Evolutionary conservation across 108 stramenopile species (phyloP).

Genomic region (Mediolabrus comicus): DNA sequence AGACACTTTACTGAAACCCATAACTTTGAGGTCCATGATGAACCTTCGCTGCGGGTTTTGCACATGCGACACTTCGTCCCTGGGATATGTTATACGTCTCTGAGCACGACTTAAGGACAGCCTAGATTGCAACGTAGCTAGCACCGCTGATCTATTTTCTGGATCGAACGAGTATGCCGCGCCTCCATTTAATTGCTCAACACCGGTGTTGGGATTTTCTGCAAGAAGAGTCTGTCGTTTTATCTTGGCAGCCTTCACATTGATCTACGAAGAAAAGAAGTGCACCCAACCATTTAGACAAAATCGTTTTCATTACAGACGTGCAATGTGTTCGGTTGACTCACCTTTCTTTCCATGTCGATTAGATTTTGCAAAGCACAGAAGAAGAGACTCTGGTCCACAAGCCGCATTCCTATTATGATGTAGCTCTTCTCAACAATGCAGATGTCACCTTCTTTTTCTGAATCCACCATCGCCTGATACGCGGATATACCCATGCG

Average conservation of each 20-base stretch:
- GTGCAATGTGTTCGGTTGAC: background rate
- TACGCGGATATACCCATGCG: slow-evolving; percentile 33
- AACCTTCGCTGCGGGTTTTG: slow-evolving; percentile 25
- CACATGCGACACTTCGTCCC: slow-evolving; percentile 30
- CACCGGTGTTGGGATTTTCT: background rate
- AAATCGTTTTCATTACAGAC: background rate
- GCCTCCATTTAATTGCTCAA: background rate
- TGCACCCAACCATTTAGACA: background rate
- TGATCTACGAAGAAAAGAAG: slow-evolving; percentile 9
- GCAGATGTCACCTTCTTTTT: slow-evolving; percentile 41
- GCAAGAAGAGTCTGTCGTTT: slow-evolving; percentile 9
- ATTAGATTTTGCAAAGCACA: slow-evolving; percentile 52
- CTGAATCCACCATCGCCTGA: slow-evolving; percentile 41
- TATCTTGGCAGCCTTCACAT: slow-evolving; percentile 9
- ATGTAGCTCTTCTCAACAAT: slow-evolving; percentile 53
- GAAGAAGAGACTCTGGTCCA: slow-evolving; percentile 45
- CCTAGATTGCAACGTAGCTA: slow-evolving; percentile 39
- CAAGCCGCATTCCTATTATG: slow-evolving; percentile 42
- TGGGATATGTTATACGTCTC: slow-evolving; percentile 25
- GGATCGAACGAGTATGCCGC: slow-evolving; percentile 3
- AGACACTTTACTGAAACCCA: slow-evolving; percentile 25
- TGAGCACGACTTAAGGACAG: slow-evolving; percentile 33
- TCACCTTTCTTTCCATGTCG: slow-evolving; percentile 49
- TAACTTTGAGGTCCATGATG: slow-evolving; percentile 31
- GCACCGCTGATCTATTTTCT: slow-evolving; percentile 37